A percentile compares a stretch with the other conserved stretches of the same genome.
Evolutionary conservation across 2,329 filamentous ascomycete species (phyloP).

Genomic region (Bipolaris bicolor): DNA sequence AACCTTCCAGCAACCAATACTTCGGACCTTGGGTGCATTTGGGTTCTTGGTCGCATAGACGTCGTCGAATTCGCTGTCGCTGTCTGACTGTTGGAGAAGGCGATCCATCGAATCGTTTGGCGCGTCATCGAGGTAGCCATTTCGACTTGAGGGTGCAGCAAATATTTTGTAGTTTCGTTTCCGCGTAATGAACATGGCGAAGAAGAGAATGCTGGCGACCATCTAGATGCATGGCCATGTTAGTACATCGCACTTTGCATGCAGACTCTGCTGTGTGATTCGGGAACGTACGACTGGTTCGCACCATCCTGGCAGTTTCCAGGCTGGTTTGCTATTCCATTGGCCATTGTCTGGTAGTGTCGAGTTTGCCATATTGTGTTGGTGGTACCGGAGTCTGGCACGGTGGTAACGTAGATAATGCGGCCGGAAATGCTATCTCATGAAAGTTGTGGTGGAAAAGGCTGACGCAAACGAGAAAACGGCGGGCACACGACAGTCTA

Average conservation of each 20-base stretch:
- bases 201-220: constrained; percentile 58
- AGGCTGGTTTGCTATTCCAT: constrained; percentile 51
- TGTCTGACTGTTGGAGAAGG: constrained; percentile 46
- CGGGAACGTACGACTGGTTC: constrained; percentile 47
- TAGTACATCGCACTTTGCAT: constrained; percentile 3
- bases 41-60: constrained; percentile 48
- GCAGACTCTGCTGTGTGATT: not conserved
- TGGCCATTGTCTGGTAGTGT: constrained; percentile 24
- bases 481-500: not conserved
- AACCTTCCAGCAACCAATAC: constrained; percentile 59
- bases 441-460: not conserved
- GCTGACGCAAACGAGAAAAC: not conserved
- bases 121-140: constrained; percentile 46
- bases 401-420: not conserved
- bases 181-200: constrained; percentile 57
- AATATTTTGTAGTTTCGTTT: constrained; percentile 54
- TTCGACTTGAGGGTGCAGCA: constrained; percentile 29
- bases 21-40: constrained; percentile 55
- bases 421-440: not conserved
- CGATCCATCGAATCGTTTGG: constrained; percentile 49
- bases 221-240: constrained; percentile 46
- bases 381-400: constrained; percentile 2
- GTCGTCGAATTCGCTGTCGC: constrained; percentile 47
- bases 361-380: constrained; percentile 20
- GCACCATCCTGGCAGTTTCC: constrained; percentile 52